A percentile compares a stretch with the other conserved stretches of the same genome.
Evolutionary conservation across 2,329 filamentous ascomycete species (phyloP).

Genomic region (Pseudopyrenochaeta lycopersici): DNA sequence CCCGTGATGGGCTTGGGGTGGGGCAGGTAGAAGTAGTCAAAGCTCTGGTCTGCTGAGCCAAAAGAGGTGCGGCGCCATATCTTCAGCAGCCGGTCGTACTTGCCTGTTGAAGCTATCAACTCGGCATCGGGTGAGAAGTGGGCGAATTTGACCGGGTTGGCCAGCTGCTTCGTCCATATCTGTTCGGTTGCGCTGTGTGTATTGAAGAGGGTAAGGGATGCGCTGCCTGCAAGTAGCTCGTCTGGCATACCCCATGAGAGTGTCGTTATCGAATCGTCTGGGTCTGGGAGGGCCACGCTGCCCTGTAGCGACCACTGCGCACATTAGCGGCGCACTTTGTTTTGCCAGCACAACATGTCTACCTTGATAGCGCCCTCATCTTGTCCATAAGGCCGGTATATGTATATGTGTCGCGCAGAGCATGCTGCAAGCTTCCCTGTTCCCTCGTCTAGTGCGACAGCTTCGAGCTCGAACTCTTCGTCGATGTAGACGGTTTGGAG

Average conservation of each 20-base stretch:
- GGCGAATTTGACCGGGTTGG: slow-evolving; percentile 77
- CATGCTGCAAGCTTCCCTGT: slow-evolving; percentile 87
- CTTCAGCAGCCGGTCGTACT: slow-evolving; percentile 85
- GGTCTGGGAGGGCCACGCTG: slow-evolving; percentile 59
- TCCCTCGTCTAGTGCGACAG: slow-evolving; percentile 80
- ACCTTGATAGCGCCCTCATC: slow-evolving; percentile 80
- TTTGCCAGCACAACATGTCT: slow-evolving; percentile 29
- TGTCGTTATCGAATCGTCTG: slow-evolving; percentile 60
- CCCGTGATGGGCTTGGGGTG: slow-evolving; percentile 83
- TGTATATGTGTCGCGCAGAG: slow-evolving; percentile 70
- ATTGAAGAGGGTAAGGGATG: slow-evolving; percentile 74
- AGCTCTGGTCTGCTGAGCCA: slow-evolving; percentile 81
- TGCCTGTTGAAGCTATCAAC: slow-evolving; percentile 82
- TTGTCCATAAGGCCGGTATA: slow-evolving; percentile 79
- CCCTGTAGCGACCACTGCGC: slow-evolving; percentile 69
- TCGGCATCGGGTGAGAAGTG: slow-evolving; percentile 86
- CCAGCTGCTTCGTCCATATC: slow-evolving; percentile 78
- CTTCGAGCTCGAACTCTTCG: slow-evolving; percentile 72
- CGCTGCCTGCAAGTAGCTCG: slow-evolving; percentile 82
- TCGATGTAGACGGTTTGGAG: slow-evolving; percentile 93
- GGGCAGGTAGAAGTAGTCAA: slow-evolving; percentile 90
- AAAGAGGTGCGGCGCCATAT: slow-evolving; percentile 91
- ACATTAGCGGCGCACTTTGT: slow-evolving; percentile 31
- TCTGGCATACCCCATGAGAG: slow-evolving; percentile 89
- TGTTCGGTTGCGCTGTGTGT: slow-evolving; percentile 61